These are phyloP conservation scores for Agaricales sp. DNA, from an alignment of 1,284 basidiomycete species.

Conservation along the genomic window DNA sequence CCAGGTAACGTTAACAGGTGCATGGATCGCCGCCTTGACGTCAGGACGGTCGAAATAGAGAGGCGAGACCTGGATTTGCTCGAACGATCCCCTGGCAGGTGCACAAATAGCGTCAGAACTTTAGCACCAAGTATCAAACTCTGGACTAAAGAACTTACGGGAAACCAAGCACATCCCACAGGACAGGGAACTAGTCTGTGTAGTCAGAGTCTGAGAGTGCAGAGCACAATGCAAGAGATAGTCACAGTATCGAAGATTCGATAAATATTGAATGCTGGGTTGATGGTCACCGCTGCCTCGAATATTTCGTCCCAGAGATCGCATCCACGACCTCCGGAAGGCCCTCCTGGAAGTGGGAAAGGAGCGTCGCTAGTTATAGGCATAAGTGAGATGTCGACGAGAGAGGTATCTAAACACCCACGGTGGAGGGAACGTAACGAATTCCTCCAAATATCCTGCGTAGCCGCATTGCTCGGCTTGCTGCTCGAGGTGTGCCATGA, in stretches of 20 bases:
- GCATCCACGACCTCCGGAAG: constrained; percentile 36
- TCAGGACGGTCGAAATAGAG: constrained; percentile 62
- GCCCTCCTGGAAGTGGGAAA: constrained; percentile 49
- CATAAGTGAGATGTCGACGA: not conserved
- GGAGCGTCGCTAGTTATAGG: constrained; percentile 19
- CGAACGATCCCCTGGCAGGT: constrained; percentile 44
- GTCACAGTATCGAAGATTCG: constrained; percentile 52
- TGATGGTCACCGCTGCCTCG: constrained; percentile 44
- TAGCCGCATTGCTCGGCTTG: constrained; percentile 50
- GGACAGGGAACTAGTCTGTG: constrained; percentile 22
- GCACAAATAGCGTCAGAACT: not conserved
- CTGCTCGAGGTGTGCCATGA: constrained; percentile 47
- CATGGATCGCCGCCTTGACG: constrained; percentile 68
- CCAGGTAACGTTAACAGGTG: constrained; percentile 53
- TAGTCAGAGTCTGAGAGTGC: not conserved
- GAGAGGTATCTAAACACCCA: constrained; percentile 17
- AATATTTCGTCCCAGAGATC: constrained; percentile 60
- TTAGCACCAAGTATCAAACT: not conserved
- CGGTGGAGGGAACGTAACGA: constrained; percentile 54
- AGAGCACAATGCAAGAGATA: constrained; percentile 11
- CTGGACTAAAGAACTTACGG: constrained; percentile 32
- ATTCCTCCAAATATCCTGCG: constrained; percentile 47
- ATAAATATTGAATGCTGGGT: constrained; percentile 72
- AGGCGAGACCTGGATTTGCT: constrained; percentile 32
- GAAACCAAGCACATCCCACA: constrained; percentile 73